These are phyloP conservation scores for Clarireedia sp. DNA, from an alignment of 2,329 filamentous ascomycete species.

Conservation along the genomic window DNA sequence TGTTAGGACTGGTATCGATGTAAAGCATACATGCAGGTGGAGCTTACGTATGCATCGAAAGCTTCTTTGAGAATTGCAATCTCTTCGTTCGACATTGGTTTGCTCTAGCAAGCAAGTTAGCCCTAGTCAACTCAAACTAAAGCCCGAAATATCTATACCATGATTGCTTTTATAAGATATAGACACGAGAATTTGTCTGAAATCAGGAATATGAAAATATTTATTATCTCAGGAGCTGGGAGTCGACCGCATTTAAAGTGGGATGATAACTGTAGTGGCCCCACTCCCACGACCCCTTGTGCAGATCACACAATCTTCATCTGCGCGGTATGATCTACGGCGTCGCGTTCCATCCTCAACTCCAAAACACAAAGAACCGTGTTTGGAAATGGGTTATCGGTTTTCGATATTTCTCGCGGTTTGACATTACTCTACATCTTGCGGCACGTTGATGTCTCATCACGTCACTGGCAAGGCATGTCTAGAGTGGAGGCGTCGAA, in stretches of 20 bases:
- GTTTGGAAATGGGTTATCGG: too few species aligned
- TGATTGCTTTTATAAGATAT: too few species aligned
- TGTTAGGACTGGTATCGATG: neutral
- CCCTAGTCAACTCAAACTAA: neutral
- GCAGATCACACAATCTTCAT: neutral
- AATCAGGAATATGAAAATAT: neutral
- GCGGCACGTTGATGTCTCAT: too few species aligned
- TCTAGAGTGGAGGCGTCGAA: too few species aligned
- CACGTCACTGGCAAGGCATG: too few species aligned
- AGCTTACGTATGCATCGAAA: conserved; percentile 10
- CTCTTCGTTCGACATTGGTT: conserved; percentile 7
- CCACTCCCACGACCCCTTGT: neutral
- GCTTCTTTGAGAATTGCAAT: conserved; percentile 7
- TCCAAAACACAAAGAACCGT: too few species aligned
- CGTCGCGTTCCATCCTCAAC: neutral
- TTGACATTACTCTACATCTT: too few species aligned
- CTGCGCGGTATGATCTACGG: neutral
- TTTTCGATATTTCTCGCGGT: too few species aligned
- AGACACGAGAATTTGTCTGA: too few species aligned
- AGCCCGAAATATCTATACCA: too few species aligned
- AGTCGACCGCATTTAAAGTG: neutral
- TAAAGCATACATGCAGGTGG: neutral
- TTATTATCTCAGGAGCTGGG: neutral
- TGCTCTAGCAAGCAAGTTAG: neutral
- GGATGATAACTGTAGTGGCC: neutral